Evolutionary conservation across 2,329 filamentous ascomycete species (phyloP), one percentile per base, ranked within the genome.

Genomic region (Aureobasidium sp.): DNA sequence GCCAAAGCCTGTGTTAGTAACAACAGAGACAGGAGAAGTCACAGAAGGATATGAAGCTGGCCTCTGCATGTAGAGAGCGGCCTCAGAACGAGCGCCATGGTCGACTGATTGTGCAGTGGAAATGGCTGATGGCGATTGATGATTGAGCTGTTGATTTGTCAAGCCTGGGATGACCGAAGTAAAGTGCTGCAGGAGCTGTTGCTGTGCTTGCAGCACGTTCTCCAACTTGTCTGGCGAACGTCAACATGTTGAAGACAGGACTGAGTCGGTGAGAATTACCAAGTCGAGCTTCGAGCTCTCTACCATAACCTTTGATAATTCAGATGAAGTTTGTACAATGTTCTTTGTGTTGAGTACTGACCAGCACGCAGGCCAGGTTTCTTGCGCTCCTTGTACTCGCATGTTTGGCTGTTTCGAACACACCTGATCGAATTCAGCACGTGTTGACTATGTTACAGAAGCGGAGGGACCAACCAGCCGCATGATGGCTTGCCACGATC

Each of bases 401-500:
- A 89, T 45, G 79, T 67, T 65, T 87, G 83, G 62, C 81, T 81
- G 72, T 89, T 88, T 55, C 86, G 82, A 54, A 83, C 75, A 71
- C 86, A 90, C 62, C 62, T 62, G 34, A 7, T 39, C 30, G 37
- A 29, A n/a, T 25, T 53, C 30, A 62, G 54, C 50, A 54, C 49
- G 14, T 48, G 36, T n/a, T 42, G 30, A 44, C 39, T 36, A 25
- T n/a, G 27, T 48, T 2, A 39, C 21, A 29, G 9, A 30, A 14
- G 9, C 16, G 21, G 21, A 21, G 16, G 25, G 7, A 54, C 59
- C 11, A 37, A 61, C 86, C 86, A 89, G 27, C 85, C 85, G 73
- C 86, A 89, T n/a, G 85, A 83, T 1, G 89, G 89, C 68, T 90
- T 87, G 5, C 85, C 86, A 39, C 89, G 83, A 74, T 92, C 88